phyloP scores from a whole-genome alignment of 106 monocot species.

The Allium sativum region DNA sequence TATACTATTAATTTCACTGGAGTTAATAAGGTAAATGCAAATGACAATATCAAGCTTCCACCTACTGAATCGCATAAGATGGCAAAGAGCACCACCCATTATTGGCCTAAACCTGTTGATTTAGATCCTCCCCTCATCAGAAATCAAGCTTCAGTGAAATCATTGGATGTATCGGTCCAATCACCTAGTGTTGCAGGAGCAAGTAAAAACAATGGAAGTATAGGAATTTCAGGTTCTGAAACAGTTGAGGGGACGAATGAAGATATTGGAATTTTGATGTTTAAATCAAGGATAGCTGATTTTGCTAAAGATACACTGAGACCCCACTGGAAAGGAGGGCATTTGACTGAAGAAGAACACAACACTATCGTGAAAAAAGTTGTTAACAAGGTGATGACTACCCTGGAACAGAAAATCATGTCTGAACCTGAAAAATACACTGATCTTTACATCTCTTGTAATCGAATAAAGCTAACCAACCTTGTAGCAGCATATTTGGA shows the following conservation, averaged over 20 bases:
- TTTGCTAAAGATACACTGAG: conserved; percentile 41
- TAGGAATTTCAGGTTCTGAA: too few relatives aligned
- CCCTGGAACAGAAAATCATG: conserved; percentile 20
- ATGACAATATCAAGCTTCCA: too few relatives aligned
- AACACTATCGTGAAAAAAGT: conserved; percentile 55
- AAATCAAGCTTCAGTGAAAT: too few relatives aligned
- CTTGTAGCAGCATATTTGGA: conserved; percentile 34
- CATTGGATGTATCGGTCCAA: too few relatives aligned
- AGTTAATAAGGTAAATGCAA: too few relatives aligned
- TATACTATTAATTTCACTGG: neutral
- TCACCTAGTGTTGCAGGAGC: too few relatives aligned
- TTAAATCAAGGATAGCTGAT: conserved; percentile 45
- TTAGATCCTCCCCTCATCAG: too few relatives aligned
- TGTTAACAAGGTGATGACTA: conserved; percentile 42
- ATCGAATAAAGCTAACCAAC: conserved; percentile 29
- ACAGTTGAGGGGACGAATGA: conserved; percentile 6
- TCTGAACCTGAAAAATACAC: conserved; percentile 30
- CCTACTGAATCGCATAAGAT: too few relatives aligned
- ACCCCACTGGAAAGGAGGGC: conserved; percentile 48
- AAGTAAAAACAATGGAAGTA: too few relatives aligned
- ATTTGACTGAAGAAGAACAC: conserved; percentile 45
- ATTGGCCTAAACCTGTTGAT: too few relatives aligned
- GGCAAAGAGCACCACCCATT: too few relatives aligned
- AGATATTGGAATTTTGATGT: conserved; percentile 20
- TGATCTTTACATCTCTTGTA: conserved; percentile 27